These are phyloP conservation scores for Linnemannia zychae DNA, from an alignment of 192 early-diverging fungal species.

Conservation along the genomic window DNA sequence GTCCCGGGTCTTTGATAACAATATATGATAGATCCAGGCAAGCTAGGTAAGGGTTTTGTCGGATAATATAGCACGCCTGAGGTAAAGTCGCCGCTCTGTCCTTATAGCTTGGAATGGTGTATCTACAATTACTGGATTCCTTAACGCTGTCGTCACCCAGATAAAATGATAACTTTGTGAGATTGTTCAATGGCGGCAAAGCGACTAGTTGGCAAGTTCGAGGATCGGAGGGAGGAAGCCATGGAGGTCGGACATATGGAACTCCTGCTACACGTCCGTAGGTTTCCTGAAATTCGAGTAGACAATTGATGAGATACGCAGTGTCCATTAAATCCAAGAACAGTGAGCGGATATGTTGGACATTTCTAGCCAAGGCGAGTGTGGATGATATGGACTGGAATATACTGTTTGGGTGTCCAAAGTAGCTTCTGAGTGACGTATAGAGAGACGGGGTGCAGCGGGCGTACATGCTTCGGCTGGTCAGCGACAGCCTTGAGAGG, in stretches of 20 bases:
- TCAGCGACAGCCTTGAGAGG: not conserved
- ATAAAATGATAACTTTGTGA: not conserved
- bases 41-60: not conserved
- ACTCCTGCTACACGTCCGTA: not conserved
- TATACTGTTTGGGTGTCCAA: not conserved
- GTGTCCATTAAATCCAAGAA: not conserved
- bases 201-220: not conserved
- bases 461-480: not conserved
- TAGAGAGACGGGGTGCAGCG: not conserved
- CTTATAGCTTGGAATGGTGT: not conserved
- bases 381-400: not conserved
- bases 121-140: not conserved
- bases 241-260: not conserved
- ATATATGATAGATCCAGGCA: not conserved
- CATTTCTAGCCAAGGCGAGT: not conserved
- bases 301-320: not conserved
- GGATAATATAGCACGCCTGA: not conserved
- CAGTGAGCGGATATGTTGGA: not conserved
- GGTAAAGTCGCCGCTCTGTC: not conserved
- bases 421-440: not conserved
- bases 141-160: not conserved
- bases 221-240: not conserved
- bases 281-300: not conserved
- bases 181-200: not conserved
- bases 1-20: not conserved